A percentile compares a stretch with the other conserved stretches of the same genome.
Evolutionary conservation across 306 rosid genomes (phyloP).

Genomic region (Dicorynia guianensis): DNA sequence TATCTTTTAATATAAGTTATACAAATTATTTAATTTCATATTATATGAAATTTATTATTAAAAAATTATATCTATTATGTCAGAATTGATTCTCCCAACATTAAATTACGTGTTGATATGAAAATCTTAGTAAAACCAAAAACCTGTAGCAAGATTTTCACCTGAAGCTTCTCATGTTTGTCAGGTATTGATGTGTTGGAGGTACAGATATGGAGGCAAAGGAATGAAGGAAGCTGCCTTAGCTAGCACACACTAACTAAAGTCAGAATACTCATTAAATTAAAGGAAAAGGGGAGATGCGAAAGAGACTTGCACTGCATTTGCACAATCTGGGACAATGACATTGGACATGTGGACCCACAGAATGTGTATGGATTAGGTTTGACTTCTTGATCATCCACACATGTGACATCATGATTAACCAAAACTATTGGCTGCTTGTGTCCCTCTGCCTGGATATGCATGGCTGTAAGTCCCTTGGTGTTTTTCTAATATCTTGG

Average conservation of each 20-base stretch:
- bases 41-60: too few species aligned
- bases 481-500: constrained; percentile 28
- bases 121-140: constrained; percentile 1
- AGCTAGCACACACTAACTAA: neutral
- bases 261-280: neutral
- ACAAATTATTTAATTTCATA: too few species aligned
- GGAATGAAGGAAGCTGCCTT: neutral
- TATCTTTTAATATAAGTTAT: too few species aligned
- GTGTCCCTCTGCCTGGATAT: constrained; percentile 38
- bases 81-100: too few species aligned
- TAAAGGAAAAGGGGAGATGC: neutral
- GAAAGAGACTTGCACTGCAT: too few species aligned
- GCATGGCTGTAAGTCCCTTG: constrained; percentile 38
- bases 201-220: neutral
- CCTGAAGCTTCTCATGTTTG: neutral
- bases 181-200: neutral
- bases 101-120: too few species aligned
- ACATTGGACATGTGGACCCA: neutral
- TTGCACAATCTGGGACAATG: neutral
- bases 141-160: neutral
- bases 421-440: constrained; percentile 50
- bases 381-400: constrained; percentile 11
- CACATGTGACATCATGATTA: constrained; percentile 40
- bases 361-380: constrained; percentile 26
- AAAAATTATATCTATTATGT: too few species aligned